Base-by-base conservation (phyloP, 768 basidiomycete species). In the Pulveroboletus sp. region DNA sequence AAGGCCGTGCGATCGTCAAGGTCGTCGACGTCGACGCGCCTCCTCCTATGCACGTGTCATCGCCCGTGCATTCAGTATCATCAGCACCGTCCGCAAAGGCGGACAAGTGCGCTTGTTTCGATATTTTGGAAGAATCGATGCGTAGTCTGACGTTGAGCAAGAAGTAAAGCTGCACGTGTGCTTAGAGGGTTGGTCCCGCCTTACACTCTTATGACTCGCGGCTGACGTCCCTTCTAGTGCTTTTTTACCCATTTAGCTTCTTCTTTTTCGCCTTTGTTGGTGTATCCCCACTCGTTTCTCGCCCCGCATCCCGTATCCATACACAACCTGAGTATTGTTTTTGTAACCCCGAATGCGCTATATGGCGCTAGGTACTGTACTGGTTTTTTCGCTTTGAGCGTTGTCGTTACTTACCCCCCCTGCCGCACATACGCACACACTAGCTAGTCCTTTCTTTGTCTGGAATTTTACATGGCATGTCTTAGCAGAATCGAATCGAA, bases 1-100 rank as follows among this genome's bases (percentile, higher is more conserved):
- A 91, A 53, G 91, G 91, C 40, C 85, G 80, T 57, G 90, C 90
- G 3, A 87, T 90, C 29, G 73, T 92, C 52, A 72, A 76, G 37
- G 80, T 92, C 44, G 89, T 93, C 57, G 88, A 91, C 64, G 74
- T 92, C 50, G 87, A 89, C 4, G 36, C 29, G 40, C 67, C 66
- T 19, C 17, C 40, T 13, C 45, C 49, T 45, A 14, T 35, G 9
- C 41, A 14, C 12, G 34, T 47, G 1, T 38, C 51, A 11, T 36
- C 31, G 32, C 32, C 53, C 13, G 17, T 31, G n/a, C 37, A 16
- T n/a, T 36, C 43, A 6, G 27, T 40, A 24, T 14, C 51, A 9
- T 40, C 56, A 11, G 11, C 50, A 14, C 16, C 50, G 47, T 36
- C 50, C 27, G 23, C 53, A 47, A 61, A 53, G 57, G 34, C 40